Evolutionary conservation across 352 stramenopile genomes (phyloP).

Genomic region (Phytophthora sansomeana): DNA sequence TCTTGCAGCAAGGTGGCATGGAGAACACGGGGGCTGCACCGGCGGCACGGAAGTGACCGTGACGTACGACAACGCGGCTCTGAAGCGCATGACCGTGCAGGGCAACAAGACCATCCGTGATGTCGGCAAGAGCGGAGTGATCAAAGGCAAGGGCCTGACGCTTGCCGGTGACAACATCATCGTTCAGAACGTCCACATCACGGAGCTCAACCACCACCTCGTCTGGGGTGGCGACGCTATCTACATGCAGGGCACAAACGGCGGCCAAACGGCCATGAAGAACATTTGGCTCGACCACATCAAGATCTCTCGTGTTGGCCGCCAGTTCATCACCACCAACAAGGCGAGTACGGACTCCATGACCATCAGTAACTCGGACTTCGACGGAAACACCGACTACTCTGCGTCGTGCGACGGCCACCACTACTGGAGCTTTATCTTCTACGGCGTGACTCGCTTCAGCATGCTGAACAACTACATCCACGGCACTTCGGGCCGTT

Average conservation of each 20-base stretch:
- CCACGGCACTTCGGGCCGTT: constrained; percentile 42
- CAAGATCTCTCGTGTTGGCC: constrained; percentile 35
- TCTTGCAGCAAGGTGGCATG: constrained; percentile 45
- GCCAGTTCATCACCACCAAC: constrained; percentile 53
- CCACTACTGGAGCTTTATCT: constrained; percentile 62
- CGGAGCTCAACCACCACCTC: constrained; percentile 47
- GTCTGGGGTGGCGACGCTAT: constrained; percentile 51
- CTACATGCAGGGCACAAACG: constrained; percentile 38
- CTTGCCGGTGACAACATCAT: constrained; percentile 43
- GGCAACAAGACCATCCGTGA: constrained; percentile 49
- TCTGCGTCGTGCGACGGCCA: constrained; percentile 52
- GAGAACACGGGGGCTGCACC: constrained; percentile 50
- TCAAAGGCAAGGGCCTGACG: constrained; percentile 44
- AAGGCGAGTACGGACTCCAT: constrained; percentile 38
- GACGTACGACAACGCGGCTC: constrained; percentile 23
- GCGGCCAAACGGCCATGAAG: constrained; percentile 14
- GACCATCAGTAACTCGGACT: constrained; percentile 63
- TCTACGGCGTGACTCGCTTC: constrained; percentile 47
- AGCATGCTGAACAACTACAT: constrained; percentile 51
- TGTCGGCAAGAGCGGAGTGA: constrained; percentile 38
- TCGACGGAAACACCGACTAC: constrained; percentile 53
- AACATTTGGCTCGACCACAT: constrained; percentile 54
- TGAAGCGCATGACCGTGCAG: constrained; percentile 36
- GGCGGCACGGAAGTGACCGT: constrained; percentile 34
- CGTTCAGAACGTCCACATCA: constrained; percentile 52